phyloP scores from a whole-genome alignment of 441 rosid genomes.

The Erodium texanum region DNA sequence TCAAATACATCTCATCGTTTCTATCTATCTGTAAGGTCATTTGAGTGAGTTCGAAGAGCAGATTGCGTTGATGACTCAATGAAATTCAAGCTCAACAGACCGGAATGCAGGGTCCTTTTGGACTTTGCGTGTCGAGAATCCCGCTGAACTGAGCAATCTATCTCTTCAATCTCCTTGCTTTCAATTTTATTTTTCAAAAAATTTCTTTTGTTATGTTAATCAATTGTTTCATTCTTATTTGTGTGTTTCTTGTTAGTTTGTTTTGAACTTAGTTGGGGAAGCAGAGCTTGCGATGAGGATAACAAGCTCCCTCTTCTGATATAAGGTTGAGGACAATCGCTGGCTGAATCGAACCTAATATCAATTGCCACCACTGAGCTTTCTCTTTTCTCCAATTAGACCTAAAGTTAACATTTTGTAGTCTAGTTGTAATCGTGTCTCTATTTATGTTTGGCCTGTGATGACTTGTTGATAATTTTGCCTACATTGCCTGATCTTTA shows the following conservation, averaged over 20 bases:
- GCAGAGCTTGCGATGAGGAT: neutral
- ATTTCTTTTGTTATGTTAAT: too few species aligned
- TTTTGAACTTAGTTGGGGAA: neutral
- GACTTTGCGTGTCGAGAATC: constrained; percentile 13
- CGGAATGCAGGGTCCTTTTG: constrained; percentile 12
- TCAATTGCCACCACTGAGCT: constrained; percentile 1
- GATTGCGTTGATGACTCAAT: constrained; percentile 9
- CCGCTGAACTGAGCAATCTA: constrained; percentile 14
- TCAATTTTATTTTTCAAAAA: too few species aligned
- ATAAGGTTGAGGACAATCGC: neutral
- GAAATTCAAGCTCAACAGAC: constrained; percentile 15
- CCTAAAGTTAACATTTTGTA: too few species aligned
- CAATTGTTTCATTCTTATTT: too few species aligned
- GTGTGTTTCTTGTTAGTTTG: too few species aligned
- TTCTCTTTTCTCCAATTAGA: neutral
- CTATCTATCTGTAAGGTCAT: neutral
- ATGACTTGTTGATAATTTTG: neutral
- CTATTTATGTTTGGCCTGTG: neutral
- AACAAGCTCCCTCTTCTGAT: constrained; percentile 4
- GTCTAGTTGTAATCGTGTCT: neutral
- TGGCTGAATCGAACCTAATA: constrained; percentile 1
- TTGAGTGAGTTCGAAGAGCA: neutral
- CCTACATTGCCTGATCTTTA: neutral
- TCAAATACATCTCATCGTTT: neutral
- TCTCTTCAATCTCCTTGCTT: neutral